Conservation (phyloP, 2,329 filamentous ascomycete genomes). For the Trichophyton benhamiae region DNA sequence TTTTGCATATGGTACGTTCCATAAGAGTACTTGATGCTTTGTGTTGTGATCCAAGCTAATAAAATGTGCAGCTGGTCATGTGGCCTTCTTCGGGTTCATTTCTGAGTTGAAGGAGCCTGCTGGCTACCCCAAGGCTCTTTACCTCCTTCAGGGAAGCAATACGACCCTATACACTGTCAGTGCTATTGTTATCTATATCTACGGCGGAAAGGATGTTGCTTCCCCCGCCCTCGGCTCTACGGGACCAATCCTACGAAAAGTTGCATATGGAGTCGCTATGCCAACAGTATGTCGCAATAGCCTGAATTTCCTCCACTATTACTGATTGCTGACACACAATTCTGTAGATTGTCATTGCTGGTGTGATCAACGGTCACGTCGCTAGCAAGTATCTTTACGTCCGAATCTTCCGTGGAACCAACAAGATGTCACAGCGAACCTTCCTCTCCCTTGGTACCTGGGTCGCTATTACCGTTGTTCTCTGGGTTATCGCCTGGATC, state of each 20-base stretch:
- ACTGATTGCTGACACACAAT: background rate
- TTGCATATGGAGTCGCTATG: conserved; percentile 56
- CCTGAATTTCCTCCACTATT: background rate
- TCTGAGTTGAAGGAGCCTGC: conserved; percentile 50
- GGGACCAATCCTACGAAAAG: conserved; percentile 43
- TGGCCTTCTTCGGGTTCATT: conserved; percentile 57
- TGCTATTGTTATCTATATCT: conserved; percentile 57
- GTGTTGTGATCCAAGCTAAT: background rate
- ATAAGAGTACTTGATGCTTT: background rate
- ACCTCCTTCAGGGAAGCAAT: conserved; percentile 47
- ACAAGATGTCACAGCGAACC: conserved; percentile 42
- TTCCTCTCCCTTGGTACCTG: conserved; percentile 44
- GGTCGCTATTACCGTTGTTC: conserved; percentile 42
- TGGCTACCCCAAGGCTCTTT: conserved; percentile 51
- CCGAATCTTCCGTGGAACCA: conserved; percentile 49
- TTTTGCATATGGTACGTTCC: conserved; percentile 49
- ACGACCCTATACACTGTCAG: conserved; percentile 53
- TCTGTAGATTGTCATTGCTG: conserved; percentile 50
- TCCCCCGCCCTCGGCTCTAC: conserved; percentile 57
- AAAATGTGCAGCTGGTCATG: conserved; percentile 38
- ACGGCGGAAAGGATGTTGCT: conserved; percentile 47
- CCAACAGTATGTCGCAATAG: conserved; percentile 40
- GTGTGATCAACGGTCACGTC: conserved; percentile 57
- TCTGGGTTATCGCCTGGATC: conserved; percentile 53
- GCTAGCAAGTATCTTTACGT: conserved; percentile 55